A percentile compares a stretch with the other conserved stretches of the same genome.
Conservation (phyloP, 495 filamentous ascomycete species). For the Evernia prunastri region DNA sequence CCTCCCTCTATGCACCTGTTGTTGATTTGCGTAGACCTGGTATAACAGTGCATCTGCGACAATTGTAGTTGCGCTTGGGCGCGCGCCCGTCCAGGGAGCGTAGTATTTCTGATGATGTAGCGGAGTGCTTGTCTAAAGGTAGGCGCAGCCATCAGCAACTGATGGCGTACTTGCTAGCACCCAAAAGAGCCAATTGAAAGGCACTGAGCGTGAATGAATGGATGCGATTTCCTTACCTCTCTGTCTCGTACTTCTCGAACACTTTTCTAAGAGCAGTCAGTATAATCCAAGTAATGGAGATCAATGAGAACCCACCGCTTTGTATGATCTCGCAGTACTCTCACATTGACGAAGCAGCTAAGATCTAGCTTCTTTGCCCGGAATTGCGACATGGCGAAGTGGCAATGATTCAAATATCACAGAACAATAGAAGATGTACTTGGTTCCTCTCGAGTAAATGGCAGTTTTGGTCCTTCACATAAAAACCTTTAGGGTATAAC, state of each 20-base stretch:
- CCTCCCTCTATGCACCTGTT: slow-evolving; percentile 89
- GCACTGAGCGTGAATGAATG: neutral
- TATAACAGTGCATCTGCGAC: slow-evolving; percentile 90
- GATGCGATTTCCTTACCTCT: slow-evolving; percentile 53
- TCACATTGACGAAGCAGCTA: slow-evolving; percentile 75
- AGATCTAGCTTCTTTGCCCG: slow-evolving; percentile 81
- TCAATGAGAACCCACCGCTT: slow-evolving; percentile 51
- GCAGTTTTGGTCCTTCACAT: neutral
- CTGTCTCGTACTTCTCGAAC: slow-evolving; percentile 74
- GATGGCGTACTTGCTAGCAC: neutral
- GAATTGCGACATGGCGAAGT: slow-evolving; percentile 63
- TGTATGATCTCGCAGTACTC: slow-evolving; percentile 82
- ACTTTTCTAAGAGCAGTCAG: slow-evolving; percentile 49
- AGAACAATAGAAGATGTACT: neutral
- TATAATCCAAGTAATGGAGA: neutral
- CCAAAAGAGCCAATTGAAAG: neutral
- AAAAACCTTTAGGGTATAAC: neutral
- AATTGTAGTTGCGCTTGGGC: slow-evolving; percentile 89
- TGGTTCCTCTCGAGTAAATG: neutral
- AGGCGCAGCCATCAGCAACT: neutral
- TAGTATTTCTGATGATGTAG: slow-evolving; percentile 89
- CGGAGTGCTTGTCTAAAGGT: slow-evolving; percentile 80
- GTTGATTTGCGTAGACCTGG: slow-evolving; percentile 82
- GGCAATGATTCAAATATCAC: neutral
- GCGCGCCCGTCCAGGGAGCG: slow-evolving; percentile 69